phyloP scores from a whole-genome alignment of 116 monocot species.

The Zostera marina region DNA sequence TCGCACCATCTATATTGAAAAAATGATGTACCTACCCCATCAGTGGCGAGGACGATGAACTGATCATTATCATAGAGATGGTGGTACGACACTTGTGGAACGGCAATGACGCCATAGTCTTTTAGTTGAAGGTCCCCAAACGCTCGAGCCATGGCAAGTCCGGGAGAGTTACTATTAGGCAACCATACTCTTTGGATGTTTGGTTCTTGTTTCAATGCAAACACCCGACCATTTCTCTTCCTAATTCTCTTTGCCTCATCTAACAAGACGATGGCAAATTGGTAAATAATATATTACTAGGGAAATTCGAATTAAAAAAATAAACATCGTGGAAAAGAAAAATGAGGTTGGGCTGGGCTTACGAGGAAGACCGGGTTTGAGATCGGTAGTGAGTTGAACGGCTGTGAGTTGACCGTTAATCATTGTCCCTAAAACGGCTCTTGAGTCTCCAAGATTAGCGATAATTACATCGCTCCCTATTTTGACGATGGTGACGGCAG shows the following conservation, averaged over 20 bases:
- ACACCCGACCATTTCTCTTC: slow-evolving; percentile 48
- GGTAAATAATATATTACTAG: no score
- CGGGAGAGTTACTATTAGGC: slow-evolving; percentile 51
- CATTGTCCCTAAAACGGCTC: slow-evolving; percentile 47
- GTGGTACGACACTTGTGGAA: slow-evolving; percentile 48
- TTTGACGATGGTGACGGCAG: slow-evolving; percentile 72
- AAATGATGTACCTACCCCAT: slow-evolving; percentile 30
- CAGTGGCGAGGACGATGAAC: slow-evolving; percentile 66
- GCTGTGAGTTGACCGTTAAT: slow-evolving; percentile 31
- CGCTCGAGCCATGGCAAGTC: slow-evolving; percentile 78
- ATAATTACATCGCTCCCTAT: slow-evolving; percentile 63
- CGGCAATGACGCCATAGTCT: slow-evolving; percentile 57
- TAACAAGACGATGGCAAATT: not conserved
- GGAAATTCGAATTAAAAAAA: no score
- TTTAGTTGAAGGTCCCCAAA: slow-evolving; percentile 72
- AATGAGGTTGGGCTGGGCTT: not conserved
- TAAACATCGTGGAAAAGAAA: not conserved
- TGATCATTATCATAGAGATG: slow-evolving; percentile 26
- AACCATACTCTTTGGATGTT: slow-evolving; percentile 56
- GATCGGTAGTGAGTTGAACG: slow-evolving; percentile 60
- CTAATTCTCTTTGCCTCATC: slow-evolving; percentile 66
- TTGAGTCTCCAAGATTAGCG: slow-evolving; percentile 72
- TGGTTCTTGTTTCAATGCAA: slow-evolving; percentile 54
- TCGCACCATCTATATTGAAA: no score
- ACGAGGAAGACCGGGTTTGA: slow-evolving; percentile 60